Evolutionary conservation across 2,329 filamentous ascomycete genomes (phyloP).

Genomic region (Colletotrichum higginsianum): DNA sequence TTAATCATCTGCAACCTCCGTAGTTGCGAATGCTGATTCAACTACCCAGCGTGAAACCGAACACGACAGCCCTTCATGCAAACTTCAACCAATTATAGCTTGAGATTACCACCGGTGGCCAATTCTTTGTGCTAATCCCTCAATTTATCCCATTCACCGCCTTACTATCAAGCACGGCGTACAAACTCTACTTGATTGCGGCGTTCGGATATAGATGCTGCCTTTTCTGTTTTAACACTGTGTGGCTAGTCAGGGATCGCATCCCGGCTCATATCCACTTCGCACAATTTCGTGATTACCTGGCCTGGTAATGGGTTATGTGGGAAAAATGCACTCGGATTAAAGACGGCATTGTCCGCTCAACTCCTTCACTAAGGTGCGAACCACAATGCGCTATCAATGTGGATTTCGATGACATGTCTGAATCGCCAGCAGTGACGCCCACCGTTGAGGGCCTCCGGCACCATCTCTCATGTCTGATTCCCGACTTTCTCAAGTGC

Average conservation of each 20-base stretch:
- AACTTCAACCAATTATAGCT: no score
- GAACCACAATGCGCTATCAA: neutral
- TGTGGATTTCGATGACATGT: neutral
- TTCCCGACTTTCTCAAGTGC: conserved; percentile 9
- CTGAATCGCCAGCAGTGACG: neutral
- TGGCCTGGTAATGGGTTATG: neutral
- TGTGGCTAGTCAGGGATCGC: neutral
- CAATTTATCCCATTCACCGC: neutral
- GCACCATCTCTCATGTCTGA: conserved; percentile 21
- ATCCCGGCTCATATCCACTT: neutral
- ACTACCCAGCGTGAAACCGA: no score
- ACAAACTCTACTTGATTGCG: neutral
- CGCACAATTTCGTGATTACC: neutral
- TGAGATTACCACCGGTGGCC: no score
- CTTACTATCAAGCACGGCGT: neutral
- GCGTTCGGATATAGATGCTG: neutral
- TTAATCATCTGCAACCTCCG: no score
- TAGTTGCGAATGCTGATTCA: no score
- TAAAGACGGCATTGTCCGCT: neutral
- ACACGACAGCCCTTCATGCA: no score
- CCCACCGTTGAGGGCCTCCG: conserved; percentile 7
- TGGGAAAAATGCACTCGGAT: neutral
- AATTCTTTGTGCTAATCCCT: no score
- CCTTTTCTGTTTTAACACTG: neutral
- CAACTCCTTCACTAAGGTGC: neutral